Evolutionary conservation across 345 rosid genomes (phyloP), one percentile per base, ranked within the genome.

Genomic region (Firmiana major): DNA sequence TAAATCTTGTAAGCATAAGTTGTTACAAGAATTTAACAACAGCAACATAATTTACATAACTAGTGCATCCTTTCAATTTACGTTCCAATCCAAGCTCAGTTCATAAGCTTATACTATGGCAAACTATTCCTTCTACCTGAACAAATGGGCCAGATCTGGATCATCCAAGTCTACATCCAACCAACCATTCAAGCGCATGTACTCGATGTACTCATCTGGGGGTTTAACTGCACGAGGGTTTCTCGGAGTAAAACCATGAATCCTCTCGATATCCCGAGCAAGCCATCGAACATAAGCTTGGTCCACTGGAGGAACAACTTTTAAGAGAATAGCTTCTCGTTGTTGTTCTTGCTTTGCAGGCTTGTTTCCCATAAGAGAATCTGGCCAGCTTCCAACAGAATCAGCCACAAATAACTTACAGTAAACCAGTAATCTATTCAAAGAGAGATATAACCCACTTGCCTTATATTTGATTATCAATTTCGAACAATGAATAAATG

Each of bases 101-200:
- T 53, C 21, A 15, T 5, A 38, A 15, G 65, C 51, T 59, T 68
- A 22, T 57, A 36, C 4, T 24, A 70, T 26, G 21, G 42, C 74
- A 16, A 38, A 73, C 9, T 34, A 58, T 54, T 54, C 38, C 38
- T 65, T 12, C 81, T 77, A 82, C 79, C 80, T 86, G 79, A 90
- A 84, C 85, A 94, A 48, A 83, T 92, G 94, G 40, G 89, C 87
- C 6, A 92, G 84, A 81, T 89, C 92, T 66, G 94, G 97, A 80
- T 94, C 97, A 70, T 94, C 87, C 85, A 90, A 78, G 81, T 85
- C 87, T 75, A 89, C 88, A 78, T 90, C 94, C 78, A 92, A 78
- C 87, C 81, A 84, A 49, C 97, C 96, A 63, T 90, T 84, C 66
- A 88, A 73, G 54, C 81, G 83, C 97, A 90, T 90, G 79, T 79